phyloP scores from a whole-genome alignment of 106 monocot species.

The Platanthera guangdongensis region DNA sequence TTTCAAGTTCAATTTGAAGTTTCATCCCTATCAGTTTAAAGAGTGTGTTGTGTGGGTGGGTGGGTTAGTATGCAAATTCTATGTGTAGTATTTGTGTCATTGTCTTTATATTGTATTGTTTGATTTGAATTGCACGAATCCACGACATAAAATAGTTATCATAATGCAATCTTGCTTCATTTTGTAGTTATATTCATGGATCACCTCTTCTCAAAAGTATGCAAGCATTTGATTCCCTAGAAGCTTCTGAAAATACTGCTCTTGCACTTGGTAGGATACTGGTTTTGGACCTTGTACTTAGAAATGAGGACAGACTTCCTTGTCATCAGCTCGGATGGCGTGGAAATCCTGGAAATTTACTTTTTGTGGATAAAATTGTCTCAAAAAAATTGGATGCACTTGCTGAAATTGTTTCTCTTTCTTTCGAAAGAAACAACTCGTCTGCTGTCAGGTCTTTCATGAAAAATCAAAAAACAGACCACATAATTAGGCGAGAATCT shows the following conservation, averaged over 20 bases:
- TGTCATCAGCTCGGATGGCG: slow-evolving; percentile 89
- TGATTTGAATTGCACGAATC: too few relatives aligned
- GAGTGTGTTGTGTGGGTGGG: too few relatives aligned
- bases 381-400: slow-evolving; percentile 26
- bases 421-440: slow-evolving; percentile 14
- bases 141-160: neutral
- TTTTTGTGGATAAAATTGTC: slow-evolving; percentile 33
- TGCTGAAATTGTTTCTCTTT: slow-evolving; percentile 14
- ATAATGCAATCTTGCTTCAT: slow-evolving; percentile 3
- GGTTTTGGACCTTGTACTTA: slow-evolving; percentile 72
- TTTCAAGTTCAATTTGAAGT: too few relatives aligned
- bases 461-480: slow-evolving; percentile 45
- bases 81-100: too few relatives aligned
- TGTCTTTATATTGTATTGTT: too few relatives aligned
- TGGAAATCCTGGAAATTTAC: slow-evolving; percentile 78
- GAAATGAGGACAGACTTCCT: slow-evolving; percentile 90
- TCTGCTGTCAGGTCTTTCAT: slow-evolving; percentile 15
- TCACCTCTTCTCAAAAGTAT: slow-evolving; percentile 63
- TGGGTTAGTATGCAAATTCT: too few relatives aligned
- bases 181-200: slow-evolving; percentile 79
- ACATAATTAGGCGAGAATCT: slow-evolving; percentile 23
- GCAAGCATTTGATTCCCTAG: slow-evolving; percentile 49
- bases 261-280: slow-evolving; percentile 67
- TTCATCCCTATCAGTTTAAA: too few relatives aligned
- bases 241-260: slow-evolving; percentile 48